These are phyloP conservation scores for Trichoderma gracile DNA, from an alignment of 2,329 filamentous ascomycete species.

Conservation along the genomic window DNA sequence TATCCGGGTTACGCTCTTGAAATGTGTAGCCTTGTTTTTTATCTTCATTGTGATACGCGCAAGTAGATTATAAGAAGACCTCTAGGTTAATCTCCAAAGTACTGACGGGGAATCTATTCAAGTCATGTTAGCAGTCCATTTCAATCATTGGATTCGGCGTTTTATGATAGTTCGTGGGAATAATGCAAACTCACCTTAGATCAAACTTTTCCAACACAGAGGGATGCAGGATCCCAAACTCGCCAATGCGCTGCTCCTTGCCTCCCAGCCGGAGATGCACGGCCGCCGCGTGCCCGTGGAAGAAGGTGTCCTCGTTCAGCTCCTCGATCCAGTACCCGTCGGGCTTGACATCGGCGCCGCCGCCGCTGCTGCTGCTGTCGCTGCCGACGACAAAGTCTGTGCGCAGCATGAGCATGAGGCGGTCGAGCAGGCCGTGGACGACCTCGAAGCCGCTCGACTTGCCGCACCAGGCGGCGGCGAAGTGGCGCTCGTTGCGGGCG, in stretches of 20 bases:
- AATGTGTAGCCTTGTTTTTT: not conserved
- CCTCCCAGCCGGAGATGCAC: constrained; percentile 75
- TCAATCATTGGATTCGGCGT: no score
- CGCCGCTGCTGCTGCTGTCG: constrained; percentile 68
- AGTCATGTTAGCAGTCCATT: no score
- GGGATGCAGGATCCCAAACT: constrained; percentile 93
- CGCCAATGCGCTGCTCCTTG: constrained; percentile 75
- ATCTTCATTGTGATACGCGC: no score
- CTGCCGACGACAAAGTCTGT: constrained; percentile 76
- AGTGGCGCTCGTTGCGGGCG: constrained; percentile 89
- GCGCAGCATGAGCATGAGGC: constrained; percentile 88
- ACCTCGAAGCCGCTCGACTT: constrained; percentile 94
- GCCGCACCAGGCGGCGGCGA: constrained; percentile 93
- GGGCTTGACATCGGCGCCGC: constrained; percentile 57
- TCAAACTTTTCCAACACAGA: constrained; percentile 92
- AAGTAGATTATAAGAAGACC: constrained; percentile 69
- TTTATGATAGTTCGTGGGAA: no score
- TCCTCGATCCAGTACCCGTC: constrained; percentile 94
- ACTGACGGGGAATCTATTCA: constrained; percentile 78
- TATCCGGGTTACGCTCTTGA: not conserved
- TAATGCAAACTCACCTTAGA: constrained; percentile 67
- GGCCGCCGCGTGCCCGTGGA: constrained; percentile 83
- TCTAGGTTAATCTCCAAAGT: constrained; percentile 94
- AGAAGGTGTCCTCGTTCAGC: constrained; percentile 87
- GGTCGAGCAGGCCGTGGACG: constrained; percentile 90